These are phyloP conservation scores for Eudorina sp. DNA, from an alignment of 139 green algal species.

Conservation along the genomic window DNA sequence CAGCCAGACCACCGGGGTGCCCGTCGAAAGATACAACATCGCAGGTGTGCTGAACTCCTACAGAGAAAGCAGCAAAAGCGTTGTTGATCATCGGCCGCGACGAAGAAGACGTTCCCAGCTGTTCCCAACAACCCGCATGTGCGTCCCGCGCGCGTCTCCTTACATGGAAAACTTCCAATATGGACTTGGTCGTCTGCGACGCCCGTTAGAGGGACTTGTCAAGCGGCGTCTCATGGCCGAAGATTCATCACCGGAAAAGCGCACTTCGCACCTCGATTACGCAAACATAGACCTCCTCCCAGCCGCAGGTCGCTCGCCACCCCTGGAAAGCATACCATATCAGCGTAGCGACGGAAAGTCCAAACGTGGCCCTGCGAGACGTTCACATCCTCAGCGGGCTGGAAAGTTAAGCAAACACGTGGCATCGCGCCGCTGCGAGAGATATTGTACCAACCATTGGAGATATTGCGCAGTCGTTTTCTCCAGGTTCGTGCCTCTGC, in stretches of 20 bases:
- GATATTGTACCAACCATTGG: too few relatives aligned
- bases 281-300: slow-evolving; percentile 66
- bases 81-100: too few relatives aligned
- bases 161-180: slow-evolving; percentile 24
- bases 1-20: slow-evolving; percentile 38
- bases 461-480: background rate
- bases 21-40: slow-evolving; percentile 38
- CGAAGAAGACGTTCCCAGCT: too few relatives aligned
- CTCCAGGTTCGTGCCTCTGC: background rate
- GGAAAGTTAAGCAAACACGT: too few relatives aligned
- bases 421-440: too few relatives aligned
- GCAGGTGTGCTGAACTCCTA: slow-evolving; percentile 51
- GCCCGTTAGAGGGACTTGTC: background rate
- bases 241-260: too few relatives aligned
- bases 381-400: too few relatives aligned
- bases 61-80: too few relatives aligned
- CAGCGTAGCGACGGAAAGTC: slow-evolving; percentile 2
- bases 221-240: background rate
- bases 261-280: slow-evolving; percentile 45
- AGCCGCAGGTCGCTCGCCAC: slow-evolving; percentile 43
- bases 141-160: too few relatives aligned
- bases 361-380: slow-evolving; percentile 11
- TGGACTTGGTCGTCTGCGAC: slow-evolving; percentile 21
- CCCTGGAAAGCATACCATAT: slow-evolving; percentile 47
- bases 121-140: too few relatives aligned